A percentile compares a stretch with the other conserved stretches of the same genome.
phyloP scores from a whole-genome alignment of 2,329 filamentous ascomycete species.

The Stachybotrys echinatus region DNA sequence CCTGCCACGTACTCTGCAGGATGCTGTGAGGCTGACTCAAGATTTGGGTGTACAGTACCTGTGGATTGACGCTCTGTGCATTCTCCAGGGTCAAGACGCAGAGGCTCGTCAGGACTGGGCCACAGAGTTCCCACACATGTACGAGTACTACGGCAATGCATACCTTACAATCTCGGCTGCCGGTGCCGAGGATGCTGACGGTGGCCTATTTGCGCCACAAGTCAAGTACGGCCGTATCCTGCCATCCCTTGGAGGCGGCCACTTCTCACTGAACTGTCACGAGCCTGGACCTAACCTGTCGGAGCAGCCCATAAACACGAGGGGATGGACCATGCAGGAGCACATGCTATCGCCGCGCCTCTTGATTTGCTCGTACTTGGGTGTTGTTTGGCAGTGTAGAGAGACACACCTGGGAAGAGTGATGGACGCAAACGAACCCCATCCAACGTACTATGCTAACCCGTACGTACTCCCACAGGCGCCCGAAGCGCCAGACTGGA shows the following conservation, averaged over 20 bases:
- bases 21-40: too few relatives aligned
- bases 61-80: background rate
- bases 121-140: background rate
- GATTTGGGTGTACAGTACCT: background rate
- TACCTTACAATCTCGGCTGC: background rate
- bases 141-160: background rate
- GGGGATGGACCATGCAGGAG: background rate
- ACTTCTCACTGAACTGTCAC: background rate
- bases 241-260: background rate
- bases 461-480: background rate
- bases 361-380: background rate
- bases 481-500: background rate
- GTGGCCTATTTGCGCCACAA: background rate
- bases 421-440: background rate
- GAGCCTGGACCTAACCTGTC: background rate
- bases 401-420: background rate
- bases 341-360: background rate
- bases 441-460: background rate
- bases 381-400: background rate
- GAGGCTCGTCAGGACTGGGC: background rate
- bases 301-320: background rate
- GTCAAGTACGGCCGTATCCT: background rate
- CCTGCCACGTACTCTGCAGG: background rate
- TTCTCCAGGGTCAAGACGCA: background rate
- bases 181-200: too few relatives aligned